These are phyloP conservation scores for Talaromyces sp. DNA, from an alignment of 2,329 filamentous ascomycete genomes.

Conservation along the genomic window DNA sequence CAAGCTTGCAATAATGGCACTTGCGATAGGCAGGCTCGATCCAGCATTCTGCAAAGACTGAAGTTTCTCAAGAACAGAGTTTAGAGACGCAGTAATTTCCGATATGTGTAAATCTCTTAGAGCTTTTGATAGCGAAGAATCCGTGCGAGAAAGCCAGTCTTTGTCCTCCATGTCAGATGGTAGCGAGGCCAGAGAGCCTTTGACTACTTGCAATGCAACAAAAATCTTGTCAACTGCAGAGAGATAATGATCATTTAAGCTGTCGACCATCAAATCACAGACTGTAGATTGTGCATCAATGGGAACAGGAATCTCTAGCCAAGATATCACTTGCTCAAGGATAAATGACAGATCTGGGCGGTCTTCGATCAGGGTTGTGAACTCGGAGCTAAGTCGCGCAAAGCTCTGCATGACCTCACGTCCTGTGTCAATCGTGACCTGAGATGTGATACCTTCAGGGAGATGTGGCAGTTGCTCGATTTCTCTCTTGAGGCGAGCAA, in stretches of 20 bases:
- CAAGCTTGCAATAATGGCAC: conserved; percentile 59
- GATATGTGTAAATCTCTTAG: conserved; percentile 59
- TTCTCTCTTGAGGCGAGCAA: conserved; percentile 47
- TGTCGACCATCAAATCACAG: conserved; percentile 32
- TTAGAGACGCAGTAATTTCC: conserved; percentile 51
- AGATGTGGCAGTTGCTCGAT: conserved; percentile 48
- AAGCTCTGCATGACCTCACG: conserved; percentile 30
- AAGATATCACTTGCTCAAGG: conserved; percentile 63
- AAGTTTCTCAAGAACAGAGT: conserved; percentile 46
- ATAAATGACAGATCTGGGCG: conserved; percentile 63
- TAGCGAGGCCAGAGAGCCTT: conserved; percentile 53
- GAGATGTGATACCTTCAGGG: conserved; percentile 49
- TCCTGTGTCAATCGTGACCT: conserved; percentile 27
- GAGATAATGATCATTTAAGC: conserved; percentile 59
- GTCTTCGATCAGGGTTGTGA: conserved; percentile 45
- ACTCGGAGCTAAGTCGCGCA: conserved; percentile 31
- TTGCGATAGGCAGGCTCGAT: conserved; percentile 45
- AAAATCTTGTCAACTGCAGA: conserved; percentile 71
- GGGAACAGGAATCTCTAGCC: conserved; percentile 49
- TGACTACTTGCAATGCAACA: conserved; percentile 72
- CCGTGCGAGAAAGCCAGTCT: conserved; percentile 61
- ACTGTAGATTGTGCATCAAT: conserved; percentile 17
- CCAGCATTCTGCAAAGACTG: conserved; percentile 43
- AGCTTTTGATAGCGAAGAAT: conserved; percentile 51
- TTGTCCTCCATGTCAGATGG: conserved; percentile 60